A percentile compares a stretch with the other conserved stretches of the same genome.
Conservation (phyloP, 768 basidiomycete genomes). For the Termitomyces sp. region DNA sequence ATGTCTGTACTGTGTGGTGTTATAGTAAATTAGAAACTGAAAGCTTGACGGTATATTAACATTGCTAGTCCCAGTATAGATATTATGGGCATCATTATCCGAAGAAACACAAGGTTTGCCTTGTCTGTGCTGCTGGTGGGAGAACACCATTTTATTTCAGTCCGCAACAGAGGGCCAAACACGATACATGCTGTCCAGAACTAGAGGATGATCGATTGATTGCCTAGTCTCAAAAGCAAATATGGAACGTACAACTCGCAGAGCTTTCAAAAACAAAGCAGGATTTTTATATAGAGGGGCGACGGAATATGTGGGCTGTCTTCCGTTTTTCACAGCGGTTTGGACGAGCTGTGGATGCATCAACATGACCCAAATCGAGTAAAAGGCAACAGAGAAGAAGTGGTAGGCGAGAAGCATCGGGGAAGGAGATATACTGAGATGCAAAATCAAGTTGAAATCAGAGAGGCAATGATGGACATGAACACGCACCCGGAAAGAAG, state of each 20-base stretch:
- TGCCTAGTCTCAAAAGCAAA: background rate
- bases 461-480: background rate
- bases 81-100: conserved; percentile 1
- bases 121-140: conserved; percentile 15
- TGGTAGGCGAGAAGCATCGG: conserved; percentile 78
- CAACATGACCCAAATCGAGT: conserved; percentile 89
- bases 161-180: conserved; percentile 83
- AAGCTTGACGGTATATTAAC: conserved; percentile 3
- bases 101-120: background rate
- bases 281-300: conserved; percentile 67
- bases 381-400: conserved; percentile 95
- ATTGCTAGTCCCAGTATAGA: conserved; percentile 2
- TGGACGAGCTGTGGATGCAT: conserved; percentile 35
- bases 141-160: conserved; percentile 75
- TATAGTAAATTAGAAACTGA: background rate
- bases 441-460: background rate
- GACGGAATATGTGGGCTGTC: conserved; percentile 21
- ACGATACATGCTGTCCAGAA: conserved; percentile 92
- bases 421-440: conserved; percentile 66
- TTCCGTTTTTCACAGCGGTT: conserved; percentile 25
- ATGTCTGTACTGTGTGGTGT: background rate
- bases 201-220: conserved; percentile 28
- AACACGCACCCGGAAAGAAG: conserved; percentile 81
- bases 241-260: conserved; percentile 59
- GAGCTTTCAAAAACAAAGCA: conserved; percentile 47